Percentiles rank a stretch among this genome's conserved stretches.
Evolutionary conservation across 352 stramenopile genomes (phyloP).

Genomic region (Pythium vanterpoolii): DNA sequence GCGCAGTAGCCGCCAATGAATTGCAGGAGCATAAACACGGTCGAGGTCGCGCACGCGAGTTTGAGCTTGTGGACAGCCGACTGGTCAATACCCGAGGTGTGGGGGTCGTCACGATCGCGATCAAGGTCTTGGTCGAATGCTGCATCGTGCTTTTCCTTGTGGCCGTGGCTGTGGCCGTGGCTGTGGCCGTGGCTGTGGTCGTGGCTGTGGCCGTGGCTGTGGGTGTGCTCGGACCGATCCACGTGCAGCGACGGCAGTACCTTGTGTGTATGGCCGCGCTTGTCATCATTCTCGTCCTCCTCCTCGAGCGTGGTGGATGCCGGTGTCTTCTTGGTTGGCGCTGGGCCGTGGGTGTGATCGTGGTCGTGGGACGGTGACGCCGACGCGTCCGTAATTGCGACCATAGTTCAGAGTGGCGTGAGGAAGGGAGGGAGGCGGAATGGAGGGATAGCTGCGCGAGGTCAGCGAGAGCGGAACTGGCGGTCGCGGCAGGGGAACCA

Average conservation of each 20-base stretch:
- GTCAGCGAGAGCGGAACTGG: neutral
- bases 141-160: constrained; percentile 17
- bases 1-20: constrained; percentile 92
- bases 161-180: constrained; percentile 27
- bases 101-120: constrained; percentile 8
- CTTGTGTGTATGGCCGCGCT: neutral
- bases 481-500: neutral
- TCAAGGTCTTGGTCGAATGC: neutral
- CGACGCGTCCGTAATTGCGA: constrained; percentile 11
- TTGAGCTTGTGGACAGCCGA: constrained; percentile 68
- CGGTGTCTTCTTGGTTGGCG: constrained; percentile 4
- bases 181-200: constrained; percentile 26
- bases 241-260: constrained; percentile 21
- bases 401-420: neutral
- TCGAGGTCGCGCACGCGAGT: constrained; percentile 75
- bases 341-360: constrained; percentile 2
- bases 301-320: constrained; percentile 13
- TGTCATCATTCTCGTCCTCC: constrained; percentile 7
- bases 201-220: constrained; percentile 33
- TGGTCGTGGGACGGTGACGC: constrained; percentile 4
- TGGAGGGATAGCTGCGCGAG: neutral
- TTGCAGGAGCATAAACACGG: constrained; percentile 96
- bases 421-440: neutral
- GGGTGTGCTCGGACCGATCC: constrained; percentile 15
- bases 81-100: constrained; percentile 31